Conservation (phyloP, 352 stramenopile genomes). For the Phytophthora sp. region DNA sequence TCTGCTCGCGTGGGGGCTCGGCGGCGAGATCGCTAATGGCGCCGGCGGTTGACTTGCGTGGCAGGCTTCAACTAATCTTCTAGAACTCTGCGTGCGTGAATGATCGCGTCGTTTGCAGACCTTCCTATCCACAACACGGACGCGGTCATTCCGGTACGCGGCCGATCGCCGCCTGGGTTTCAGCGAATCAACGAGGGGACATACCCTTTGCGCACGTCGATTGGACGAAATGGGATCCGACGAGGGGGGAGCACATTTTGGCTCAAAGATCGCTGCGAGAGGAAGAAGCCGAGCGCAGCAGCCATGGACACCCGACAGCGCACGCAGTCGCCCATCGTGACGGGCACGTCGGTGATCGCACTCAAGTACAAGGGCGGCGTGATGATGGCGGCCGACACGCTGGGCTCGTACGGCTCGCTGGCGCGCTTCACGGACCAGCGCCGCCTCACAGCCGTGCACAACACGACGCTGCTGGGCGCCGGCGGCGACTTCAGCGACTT, state of each 20-base stretch:
- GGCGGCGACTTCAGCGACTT: constrained; percentile 98
- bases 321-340: constrained; percentile 96
- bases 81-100: constrained; percentile 4
- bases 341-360: constrained; percentile 97
- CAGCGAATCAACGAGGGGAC: not conserved
- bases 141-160: not conserved
- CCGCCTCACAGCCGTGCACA: constrained; percentile 85
- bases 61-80: too few relatives aligned
- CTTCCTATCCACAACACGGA: too few relatives aligned
- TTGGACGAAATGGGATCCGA: constrained; percentile 10
- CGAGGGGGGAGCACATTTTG: constrained; percentile 19
- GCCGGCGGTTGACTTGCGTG: too few relatives aligned
- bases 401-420: constrained; percentile 97
- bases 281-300: constrained; percentile 14
- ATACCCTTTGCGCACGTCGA: not conserved
- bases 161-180: not conserved
- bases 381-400: constrained; percentile 97
- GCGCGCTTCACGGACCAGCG: constrained; percentile 97
- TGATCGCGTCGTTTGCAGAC: not conserved
- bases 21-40: constrained; percentile 22
- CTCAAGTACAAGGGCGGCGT: constrained; percentile 96
- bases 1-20: not conserved
- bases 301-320: constrained; percentile 77
- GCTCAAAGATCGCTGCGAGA: constrained; percentile 37
- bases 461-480: constrained; percentile 95